Evolutionary conservation across 805 yeast species (phyloP).

Genomic region (Zygoascus ofunaensis): DNA sequence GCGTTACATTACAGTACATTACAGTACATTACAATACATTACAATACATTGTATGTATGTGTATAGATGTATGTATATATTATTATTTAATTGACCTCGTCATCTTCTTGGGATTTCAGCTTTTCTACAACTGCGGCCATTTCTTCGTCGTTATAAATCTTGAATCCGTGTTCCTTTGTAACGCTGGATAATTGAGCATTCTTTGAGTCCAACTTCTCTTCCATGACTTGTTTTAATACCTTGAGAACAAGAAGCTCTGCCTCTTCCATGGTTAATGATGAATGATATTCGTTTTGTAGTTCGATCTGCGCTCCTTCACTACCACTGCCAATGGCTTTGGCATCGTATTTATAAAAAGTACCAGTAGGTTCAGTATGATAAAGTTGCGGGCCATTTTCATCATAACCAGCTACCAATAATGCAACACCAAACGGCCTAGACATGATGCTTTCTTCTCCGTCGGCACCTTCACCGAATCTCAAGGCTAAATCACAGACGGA

Average conservation of each 20-base stretch:
- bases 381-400: conserved; percentile 92
- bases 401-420: conserved; percentile 86
- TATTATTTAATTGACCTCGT: background rate
- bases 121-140: conserved; percentile 72
- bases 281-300: conserved; percentile 89
- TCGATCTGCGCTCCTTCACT: conserved; percentile 99
- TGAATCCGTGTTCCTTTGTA: conserved; percentile 77
- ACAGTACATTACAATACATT: no score
- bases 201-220: conserved; percentile 89
- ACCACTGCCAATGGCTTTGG: conserved; percentile 98
- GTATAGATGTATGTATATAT: conserved; percentile 1
- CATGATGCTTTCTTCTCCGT: conserved; percentile 91
- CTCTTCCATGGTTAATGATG: conserved; percentile 77
- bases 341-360: conserved; percentile 93
- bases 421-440: conserved; percentile 99
- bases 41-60: conserved; percentile 2
- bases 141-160: conserved; percentile 72
- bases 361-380: conserved; percentile 99
- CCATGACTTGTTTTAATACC: conserved; percentile 96
- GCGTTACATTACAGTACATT: background rate
- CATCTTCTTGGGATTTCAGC: conserved; percentile 43
- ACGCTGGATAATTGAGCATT: conserved; percentile 94
- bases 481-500: conserved; percentile 94
- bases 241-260: conserved; percentile 86
- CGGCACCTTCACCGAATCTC: conserved; percentile 94